These are phyloP conservation scores for Russula virescens DNA, from an alignment of 768 basidiomycete species.

Conservation along the genomic window DNA sequence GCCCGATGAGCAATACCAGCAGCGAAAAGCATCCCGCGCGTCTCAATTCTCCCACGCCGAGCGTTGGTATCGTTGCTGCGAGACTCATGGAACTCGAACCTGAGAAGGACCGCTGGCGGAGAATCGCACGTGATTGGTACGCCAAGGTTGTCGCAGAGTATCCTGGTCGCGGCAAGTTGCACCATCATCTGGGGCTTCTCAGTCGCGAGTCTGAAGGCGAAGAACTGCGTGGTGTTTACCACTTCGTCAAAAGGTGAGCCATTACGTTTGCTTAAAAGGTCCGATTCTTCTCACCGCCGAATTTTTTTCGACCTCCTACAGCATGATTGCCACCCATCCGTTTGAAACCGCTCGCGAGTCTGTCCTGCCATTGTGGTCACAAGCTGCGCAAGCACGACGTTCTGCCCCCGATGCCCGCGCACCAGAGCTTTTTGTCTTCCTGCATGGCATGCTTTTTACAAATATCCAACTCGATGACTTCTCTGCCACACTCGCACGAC, in stretches of 20 bases:
- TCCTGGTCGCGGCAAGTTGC: constrained; percentile 91
- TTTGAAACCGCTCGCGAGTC: constrained; percentile 88
- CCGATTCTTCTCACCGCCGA: background rate
- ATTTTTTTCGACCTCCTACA: constrained; percentile 30
- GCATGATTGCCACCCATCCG: constrained; percentile 87
- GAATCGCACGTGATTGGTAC: constrained; percentile 91
- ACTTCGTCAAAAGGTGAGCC: constrained; percentile 87
- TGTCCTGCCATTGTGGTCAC: constrained; percentile 83
- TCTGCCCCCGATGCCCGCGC: constrained; percentile 67
- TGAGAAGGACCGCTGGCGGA: constrained; percentile 88
- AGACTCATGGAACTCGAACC: constrained; percentile 79
- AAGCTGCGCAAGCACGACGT: constrained; percentile 63
- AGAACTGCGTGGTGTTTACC: constrained; percentile 82
- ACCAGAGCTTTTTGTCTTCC: constrained; percentile 79
- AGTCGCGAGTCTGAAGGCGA: constrained; percentile 78
- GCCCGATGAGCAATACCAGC: constrained; percentile 13
- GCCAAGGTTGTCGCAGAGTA: constrained; percentile 77
- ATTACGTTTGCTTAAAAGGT: constrained; percentile 3
- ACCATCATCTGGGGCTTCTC: constrained; percentile 88
- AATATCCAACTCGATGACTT: constrained; percentile 94
- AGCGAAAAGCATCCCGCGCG: constrained; percentile 25
- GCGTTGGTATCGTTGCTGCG: constrained; percentile 82
- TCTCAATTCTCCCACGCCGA: constrained; percentile 42
- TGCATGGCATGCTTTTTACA: constrained; percentile 98
- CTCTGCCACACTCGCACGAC: constrained; percentile 68